Conservation (phyloP, 306 rosid genomes). For the Gastrolobium villosum region DNA sequence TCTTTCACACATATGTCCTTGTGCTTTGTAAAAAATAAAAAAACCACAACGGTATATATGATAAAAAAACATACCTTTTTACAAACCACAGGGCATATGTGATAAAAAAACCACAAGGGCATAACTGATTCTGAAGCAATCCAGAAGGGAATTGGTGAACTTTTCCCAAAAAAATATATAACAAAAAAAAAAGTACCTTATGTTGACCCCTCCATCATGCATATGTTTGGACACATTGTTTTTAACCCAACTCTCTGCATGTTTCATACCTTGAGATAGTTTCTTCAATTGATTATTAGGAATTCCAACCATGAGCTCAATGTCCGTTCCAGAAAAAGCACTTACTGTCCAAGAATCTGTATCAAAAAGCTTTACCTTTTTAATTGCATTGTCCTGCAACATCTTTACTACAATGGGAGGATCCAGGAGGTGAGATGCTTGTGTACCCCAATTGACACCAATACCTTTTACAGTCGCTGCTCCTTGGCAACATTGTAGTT, state of each 20-base stretch:
- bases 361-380: conserved; percentile 77
- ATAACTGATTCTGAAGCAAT: too few species aligned
- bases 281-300: conserved; percentile 66
- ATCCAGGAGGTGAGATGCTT: conserved; percentile 62
- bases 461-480: conserved; percentile 12
- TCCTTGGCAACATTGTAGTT: conserved; percentile 27
- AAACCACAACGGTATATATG: too few species aligned
- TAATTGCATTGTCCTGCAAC: conserved; percentile 75
- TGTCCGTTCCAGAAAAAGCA: conserved; percentile 67
- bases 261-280: conserved; percentile 35
- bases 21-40: too few species aligned
- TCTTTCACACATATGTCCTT: too few species aligned
- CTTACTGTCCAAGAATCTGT: conserved; percentile 67
- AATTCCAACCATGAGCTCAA: conserved; percentile 80
- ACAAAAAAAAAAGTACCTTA: conserved; percentile 54
- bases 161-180: too few species aligned
- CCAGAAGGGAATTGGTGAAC: too few species aligned
- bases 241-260: conserved; percentile 75
- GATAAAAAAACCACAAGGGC: too few species aligned
- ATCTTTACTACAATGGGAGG: conserved; percentile 63
- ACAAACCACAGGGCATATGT: too few species aligned
- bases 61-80: too few species aligned
- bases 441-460: conserved; percentile 88
- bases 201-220: conserved; percentile 60
- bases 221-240: conserved; percentile 62